Evolutionary conservation across 257 asterid genomes (phyloP), one percentile per base, ranked within the genome.

Genomic region (Primulina tabacum): DNA sequence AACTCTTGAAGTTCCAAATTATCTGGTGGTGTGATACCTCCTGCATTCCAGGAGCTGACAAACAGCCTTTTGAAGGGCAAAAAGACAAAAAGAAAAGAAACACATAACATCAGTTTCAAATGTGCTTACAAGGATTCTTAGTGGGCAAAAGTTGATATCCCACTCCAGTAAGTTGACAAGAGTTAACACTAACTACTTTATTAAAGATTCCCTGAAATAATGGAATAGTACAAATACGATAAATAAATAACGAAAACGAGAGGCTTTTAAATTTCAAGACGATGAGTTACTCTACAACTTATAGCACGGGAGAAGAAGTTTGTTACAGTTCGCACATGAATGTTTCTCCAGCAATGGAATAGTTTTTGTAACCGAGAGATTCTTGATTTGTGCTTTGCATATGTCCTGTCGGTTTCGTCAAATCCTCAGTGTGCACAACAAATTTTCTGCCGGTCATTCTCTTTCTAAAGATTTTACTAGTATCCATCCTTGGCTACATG

Each of bases 1-100:
- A 83, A 78, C 60, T 81, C 87, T 26, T 78, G 79, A 21, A 85
- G 81, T 86, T 79, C 70, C 71, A 83, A 64, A 73, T 76, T 63
- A 38, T 79, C 79, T 28, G 90, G 90, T 33, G 93, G 89, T 55
- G 71, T 64, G 79, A 78, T 65, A 72, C 93, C 93, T 73, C 93
- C 93, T 0, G 78, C 82, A 65, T 87, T 87, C 93, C 93, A 87
- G 59, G 90, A 85, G 84, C 89, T 80, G 72, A 83, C 93, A 71
- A 76, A 76, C 72, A 87, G 75, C 59, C 90, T 86, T 70, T 81
- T 64, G 38, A 34, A 14, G 67, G 21, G 50, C 72, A 35, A 62
- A 38, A 12, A 14, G 69, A 55, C 29, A 63, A 28, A 63, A 28
- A 18, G 35, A 60, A 69, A 74, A 75, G 53, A 55, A 64, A 58